These are phyloP conservation scores for Phlebopus sp. DNA, from an alignment of 1,284 basidiomycete genomes.

Conservation along the genomic window DNA sequence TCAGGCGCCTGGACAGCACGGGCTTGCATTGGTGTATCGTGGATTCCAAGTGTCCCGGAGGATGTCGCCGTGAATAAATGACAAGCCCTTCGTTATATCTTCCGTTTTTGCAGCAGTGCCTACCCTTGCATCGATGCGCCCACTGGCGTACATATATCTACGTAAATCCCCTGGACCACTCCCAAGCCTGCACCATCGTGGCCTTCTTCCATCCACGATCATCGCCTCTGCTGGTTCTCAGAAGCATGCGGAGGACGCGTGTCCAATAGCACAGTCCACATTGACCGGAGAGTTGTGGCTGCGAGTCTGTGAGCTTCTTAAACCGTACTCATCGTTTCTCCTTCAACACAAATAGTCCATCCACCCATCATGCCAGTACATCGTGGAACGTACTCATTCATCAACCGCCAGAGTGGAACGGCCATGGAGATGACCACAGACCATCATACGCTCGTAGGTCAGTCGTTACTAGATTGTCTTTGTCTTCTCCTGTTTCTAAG, in stretches of 20 bases:
- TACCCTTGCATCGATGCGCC: too few species aligned
- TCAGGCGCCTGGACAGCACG: too few species aligned
- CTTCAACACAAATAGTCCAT: constrained; percentile 24
- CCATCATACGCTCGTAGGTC: constrained; percentile 21
- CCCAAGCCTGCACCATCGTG: too few species aligned
- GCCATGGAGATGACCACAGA: constrained; percentile 30
- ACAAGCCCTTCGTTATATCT: too few species aligned
- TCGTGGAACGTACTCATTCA: constrained; percentile 31
- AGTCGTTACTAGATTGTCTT: not conserved
- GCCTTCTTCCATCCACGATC: not conserved
- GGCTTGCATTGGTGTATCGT: too few species aligned
- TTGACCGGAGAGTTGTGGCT: not conserved
- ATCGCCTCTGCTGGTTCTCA: not conserved
- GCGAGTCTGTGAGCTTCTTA: constrained; percentile 18
- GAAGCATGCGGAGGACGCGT: constrained; percentile 22
- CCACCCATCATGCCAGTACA: constrained; percentile 26
- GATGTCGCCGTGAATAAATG: too few species aligned
- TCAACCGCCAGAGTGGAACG: constrained; percentile 33
- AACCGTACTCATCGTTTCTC: not conserved
- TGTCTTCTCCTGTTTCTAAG: not conserved
- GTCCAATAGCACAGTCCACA: not conserved
- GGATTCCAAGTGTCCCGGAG: too few species aligned
- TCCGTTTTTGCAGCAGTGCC: too few species aligned
- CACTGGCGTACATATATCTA: too few species aligned
- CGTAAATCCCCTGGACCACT: too few species aligned